Base-by-base conservation (phyloP, 2,329 filamentous ascomycete genomes). In the Stagonosporopsis vannaccii region DNA sequence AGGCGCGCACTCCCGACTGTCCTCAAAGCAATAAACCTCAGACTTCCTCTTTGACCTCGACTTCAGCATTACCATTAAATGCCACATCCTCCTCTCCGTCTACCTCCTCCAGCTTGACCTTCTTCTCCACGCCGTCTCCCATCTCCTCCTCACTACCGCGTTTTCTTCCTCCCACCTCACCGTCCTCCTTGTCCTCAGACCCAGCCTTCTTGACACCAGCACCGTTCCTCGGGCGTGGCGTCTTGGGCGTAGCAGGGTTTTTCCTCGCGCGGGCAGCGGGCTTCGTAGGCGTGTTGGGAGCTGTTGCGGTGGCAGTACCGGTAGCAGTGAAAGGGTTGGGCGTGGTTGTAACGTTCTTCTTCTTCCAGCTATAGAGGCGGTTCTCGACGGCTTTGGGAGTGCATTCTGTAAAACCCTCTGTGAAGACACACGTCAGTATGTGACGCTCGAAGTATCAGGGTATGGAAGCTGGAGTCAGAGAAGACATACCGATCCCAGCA, bases 351-450 rank as follows among this genome's bases (percentile, higher is more conserved):
- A 30, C 41, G 35, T 59, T 59, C 51, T 63, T 63, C 59, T 61
- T 63, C 49, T 69, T 69, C 51, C 64, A 62, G 17, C 32, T 55
- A 51, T 50, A 50, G 15, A 73, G 55, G n/a, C 68, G 67, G 47
- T 67, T 59, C 17, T 57, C 56, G 11, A 72, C 56, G 15, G 70
- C 69, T 35, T 72, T 73, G 40, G 66, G 59, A 0, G 70, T 72
- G 44, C 65, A 70, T 2, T 62, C 70, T 63, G 52, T 25, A 15
- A 40, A 42, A 11, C 26, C 26, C 2, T 51, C 49, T 49, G 25
- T 17, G 9, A 1, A 12, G 1, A 11, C 1, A 11, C 42, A 22
- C 36, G n/a, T 19, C 15, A n/a, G 32, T 6, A 17, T 28, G 26
- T 28, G 11, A 28, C 26, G 26, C 6, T 28, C n/a, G n/a, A n/a